Conservation (phyloP, 1,139 yeast genomes). For the Candida sanyaensis region DNA sequence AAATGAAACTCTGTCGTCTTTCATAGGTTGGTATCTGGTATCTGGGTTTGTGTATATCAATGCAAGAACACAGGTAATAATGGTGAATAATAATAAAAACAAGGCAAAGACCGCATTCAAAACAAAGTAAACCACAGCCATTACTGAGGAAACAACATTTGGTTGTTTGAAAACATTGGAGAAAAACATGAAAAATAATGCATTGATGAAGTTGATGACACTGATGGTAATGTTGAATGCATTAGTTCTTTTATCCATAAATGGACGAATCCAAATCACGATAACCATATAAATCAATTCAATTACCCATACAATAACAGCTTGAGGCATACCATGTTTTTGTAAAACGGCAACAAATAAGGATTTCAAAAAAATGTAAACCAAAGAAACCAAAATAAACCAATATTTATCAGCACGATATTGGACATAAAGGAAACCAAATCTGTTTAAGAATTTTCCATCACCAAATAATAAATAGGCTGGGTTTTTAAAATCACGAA, state of each 20-base stretch:
- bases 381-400: slow-evolving; percentile 67
- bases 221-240: slow-evolving; percentile 86
- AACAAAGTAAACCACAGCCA: slow-evolving; percentile 90
- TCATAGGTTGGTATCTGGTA: slow-evolving; percentile 93
- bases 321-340: slow-evolving; percentile 74
- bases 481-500: slow-evolving; percentile 78
- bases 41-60: slow-evolving; percentile 90
- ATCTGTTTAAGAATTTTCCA: slow-evolving; percentile 74
- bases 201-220: slow-evolving; percentile 75
- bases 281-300: slow-evolving; percentile 70
- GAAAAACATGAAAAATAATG: slow-evolving; percentile 86
- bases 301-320: slow-evolving; percentile 70
- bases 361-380: slow-evolving; percentile 72
- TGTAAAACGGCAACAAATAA: slow-evolving; percentile 88
- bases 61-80: slow-evolving; percentile 84
- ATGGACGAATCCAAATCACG: slow-evolving; percentile 77
- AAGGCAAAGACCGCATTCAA: slow-evolving; percentile 89
- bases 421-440: slow-evolving; percentile 92
- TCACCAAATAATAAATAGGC: slow-evolving; percentile 92
- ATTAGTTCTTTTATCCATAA: slow-evolving; percentile 92
- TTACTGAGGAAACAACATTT: slow-evolving; percentile 81
- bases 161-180: slow-evolving; percentile 85
- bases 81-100: slow-evolving; percentile 77
- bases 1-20: slow-evolving; percentile 93
- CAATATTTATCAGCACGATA: slow-evolving; percentile 86